These are phyloP conservation scores for Monilinia polystroma DNA, from an alignment of 2,329 filamentous ascomycete genomes.

Conservation along the genomic window DNA sequence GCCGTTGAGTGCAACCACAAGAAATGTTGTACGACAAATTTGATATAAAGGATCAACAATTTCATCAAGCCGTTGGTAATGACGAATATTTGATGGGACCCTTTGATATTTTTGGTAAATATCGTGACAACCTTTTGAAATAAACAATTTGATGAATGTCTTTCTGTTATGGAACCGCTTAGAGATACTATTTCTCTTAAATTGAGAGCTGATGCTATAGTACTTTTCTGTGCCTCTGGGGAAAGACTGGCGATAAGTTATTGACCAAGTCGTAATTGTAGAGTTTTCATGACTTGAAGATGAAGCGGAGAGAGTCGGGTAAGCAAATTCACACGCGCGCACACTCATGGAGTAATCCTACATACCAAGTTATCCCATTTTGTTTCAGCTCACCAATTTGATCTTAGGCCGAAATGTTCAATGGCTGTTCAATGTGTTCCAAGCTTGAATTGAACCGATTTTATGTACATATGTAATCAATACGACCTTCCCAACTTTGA, in stretches of 20 bases:
- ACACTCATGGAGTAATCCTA: conserved; percentile 11
- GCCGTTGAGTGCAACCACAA: not conserved
- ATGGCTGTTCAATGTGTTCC: not conserved
- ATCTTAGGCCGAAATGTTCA: not conserved
- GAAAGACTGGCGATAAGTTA: not conserved
- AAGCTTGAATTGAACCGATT: too few species aligned
- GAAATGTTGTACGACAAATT: not conserved
- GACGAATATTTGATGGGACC: not conserved
- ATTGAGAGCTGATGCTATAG: not conserved
- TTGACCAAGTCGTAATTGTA: not conserved
- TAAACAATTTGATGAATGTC: not conserved
- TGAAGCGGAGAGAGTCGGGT: conserved; percentile 3
- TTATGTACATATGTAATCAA: too few species aligned
- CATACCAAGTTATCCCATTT: not conserved
- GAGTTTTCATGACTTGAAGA: not conserved
- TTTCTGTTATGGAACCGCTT: not conserved
- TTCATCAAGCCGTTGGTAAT: not conserved
- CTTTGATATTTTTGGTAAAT: not conserved
- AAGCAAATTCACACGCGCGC: conserved; percentile 1
- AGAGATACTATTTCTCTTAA: not conserved
- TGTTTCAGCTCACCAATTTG: conserved; percentile 4
- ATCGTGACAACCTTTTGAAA: not conserved
- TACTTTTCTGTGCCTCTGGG: not conserved
- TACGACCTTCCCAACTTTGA: conserved; percentile 10
- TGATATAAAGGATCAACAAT: not conserved